These are phyloP conservation scores for Brassica carinata DNA, from an alignment of 345 rosid genomes.

Conservation along the genomic window DNA sequence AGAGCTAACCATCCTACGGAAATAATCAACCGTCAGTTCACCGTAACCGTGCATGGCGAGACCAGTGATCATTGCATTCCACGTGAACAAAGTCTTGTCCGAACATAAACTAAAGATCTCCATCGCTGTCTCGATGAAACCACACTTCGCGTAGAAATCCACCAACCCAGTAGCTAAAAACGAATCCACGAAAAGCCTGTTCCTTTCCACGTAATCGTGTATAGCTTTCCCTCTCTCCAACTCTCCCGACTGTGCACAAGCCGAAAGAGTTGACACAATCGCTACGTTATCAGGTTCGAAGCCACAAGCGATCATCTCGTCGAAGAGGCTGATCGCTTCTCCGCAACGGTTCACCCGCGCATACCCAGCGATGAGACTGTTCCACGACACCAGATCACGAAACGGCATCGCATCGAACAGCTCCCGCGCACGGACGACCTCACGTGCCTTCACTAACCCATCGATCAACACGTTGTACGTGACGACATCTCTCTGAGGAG, in stretches of 20 bases:
- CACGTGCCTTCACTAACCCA: constrained; percentile 58
- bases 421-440: constrained; percentile 48
- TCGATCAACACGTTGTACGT: constrained; percentile 65
- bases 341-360: constrained; percentile 44
- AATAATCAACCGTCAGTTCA: constrained; percentile 45
- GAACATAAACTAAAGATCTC: constrained; percentile 49
- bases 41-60: constrained; percentile 72
- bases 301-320: constrained; percentile 48
- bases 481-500: constrained; percentile 55
- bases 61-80: constrained; percentile 78
- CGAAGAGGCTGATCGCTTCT: constrained; percentile 56
- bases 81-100: constrained; percentile 53
- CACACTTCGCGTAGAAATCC: constrained; percentile 70
- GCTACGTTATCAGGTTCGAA: constrained; percentile 57
- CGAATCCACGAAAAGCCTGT: constrained; percentile 47
- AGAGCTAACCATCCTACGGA: constrained; percentile 51
- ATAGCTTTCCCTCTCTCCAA: constrained; percentile 58
- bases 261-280: constrained; percentile 76
- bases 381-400: constrained; percentile 72
- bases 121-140: constrained; percentile 52
- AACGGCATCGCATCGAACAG: constrained; percentile 61
- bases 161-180: constrained; percentile 71
- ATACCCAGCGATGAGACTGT: constrained; percentile 65
- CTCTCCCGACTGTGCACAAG: constrained; percentile 70
- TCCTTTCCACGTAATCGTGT: constrained; percentile 45